A percentile compares a stretch with the other conserved stretches of the same genome.
Evolutionary conservation across 495 filamentous ascomycete genomes (phyloP).

Genomic region (Eremomyces bilateralis): DNA sequence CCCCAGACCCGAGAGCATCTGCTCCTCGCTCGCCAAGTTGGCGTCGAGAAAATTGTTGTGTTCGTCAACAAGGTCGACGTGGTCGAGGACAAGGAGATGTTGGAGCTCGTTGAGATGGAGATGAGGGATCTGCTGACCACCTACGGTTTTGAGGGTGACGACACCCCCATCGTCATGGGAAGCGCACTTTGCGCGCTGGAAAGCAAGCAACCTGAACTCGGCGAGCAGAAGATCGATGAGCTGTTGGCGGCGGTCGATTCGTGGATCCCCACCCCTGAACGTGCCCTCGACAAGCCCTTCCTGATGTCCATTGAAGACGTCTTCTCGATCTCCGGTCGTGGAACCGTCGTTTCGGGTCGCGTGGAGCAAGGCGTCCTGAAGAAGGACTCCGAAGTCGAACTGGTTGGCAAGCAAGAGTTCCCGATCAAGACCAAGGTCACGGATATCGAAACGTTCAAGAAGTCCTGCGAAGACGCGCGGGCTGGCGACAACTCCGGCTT

Average conservation of each 20-base stretch:
- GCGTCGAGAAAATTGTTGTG: slow-evolving; percentile 91
- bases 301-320: slow-evolving; percentile 97
- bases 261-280: slow-evolving; percentile 88
- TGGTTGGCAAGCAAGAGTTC: slow-evolving; percentile 55
- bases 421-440: slow-evolving; percentile 96
- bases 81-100: slow-evolving; percentile 92
- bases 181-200: slow-evolving; percentile 95
- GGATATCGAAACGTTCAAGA: slow-evolving; percentile 99
- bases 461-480: slow-evolving; percentile 79
- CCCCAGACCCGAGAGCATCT: slow-evolving; percentile 97
- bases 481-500: slow-evolving; percentile 98
- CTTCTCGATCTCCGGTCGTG: slow-evolving; percentile 93
- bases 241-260: slow-evolving; percentile 76
- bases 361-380: slow-evolving; percentile 89
- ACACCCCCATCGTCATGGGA: slow-evolving; percentile 88
- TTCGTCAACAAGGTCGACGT: slow-evolving; percentile 99
- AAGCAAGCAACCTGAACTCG: slow-evolving; percentile 66
- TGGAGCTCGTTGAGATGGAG: slow-evolving; percentile 99
- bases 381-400: slow-evolving; percentile 80
- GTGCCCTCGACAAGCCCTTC: slow-evolving; percentile 90
- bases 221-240: slow-evolving; percentile 62
- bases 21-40: slow-evolving; percentile 90
- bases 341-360: slow-evolving; percentile 88
- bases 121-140: slow-evolving; percentile 86
- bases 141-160: slow-evolving; percentile 95